Percentiles rank a stretch among this genome's conserved stretches.
Evolutionary conservation across 2,329 filamentous ascomycete genomes (phyloP).

Genomic region (Apiospora malaysiana): DNA sequence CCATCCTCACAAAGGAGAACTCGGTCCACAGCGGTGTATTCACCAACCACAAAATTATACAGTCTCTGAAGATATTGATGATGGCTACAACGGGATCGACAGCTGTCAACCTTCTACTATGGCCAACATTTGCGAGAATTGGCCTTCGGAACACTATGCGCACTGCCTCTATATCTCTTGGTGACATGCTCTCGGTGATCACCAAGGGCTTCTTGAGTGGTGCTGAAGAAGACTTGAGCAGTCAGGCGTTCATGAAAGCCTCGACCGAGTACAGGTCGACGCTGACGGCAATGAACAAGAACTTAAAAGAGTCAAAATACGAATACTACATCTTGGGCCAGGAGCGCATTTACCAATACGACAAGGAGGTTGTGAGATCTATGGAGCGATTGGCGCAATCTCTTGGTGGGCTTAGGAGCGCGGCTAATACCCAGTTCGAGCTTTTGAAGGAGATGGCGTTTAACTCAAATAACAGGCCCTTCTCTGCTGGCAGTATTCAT

Average conservation of each 20-base stretch:
- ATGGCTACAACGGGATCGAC: conserved; percentile 76
- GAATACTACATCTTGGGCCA: conserved; percentile 85
- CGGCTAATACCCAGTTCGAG: conserved; percentile 86
- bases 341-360: conserved; percentile 78
- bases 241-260: conserved; percentile 67
- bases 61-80: conserved; percentile 83
- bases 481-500: conserved; percentile 41
- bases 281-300: conserved; percentile 74
- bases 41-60: conserved; percentile 79
- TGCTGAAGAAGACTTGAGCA: conserved; percentile 76
- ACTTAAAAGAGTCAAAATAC: conserved; percentile 83
- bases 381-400: conserved; percentile 87
- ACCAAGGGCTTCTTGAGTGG: conserved; percentile 85
- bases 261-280: conserved; percentile 69
- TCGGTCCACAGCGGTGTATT: conserved; percentile 83
- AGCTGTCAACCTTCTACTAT: conserved; percentile 77
- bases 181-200: conserved; percentile 82
- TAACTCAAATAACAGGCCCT: conserved; percentile 35
- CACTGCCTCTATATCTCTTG: conserved; percentile 75
- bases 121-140: conserved; percentile 77
- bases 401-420: conserved; percentile 87
- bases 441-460: conserved; percentile 70
- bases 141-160: conserved; percentile 77
- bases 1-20: conserved; percentile 88
- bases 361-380: conserved; percentile 81